Evolutionary conservation across 495 filamentous ascomycete species (phyloP).

Genomic region (Annulohypoxylon maeteangense): DNA sequence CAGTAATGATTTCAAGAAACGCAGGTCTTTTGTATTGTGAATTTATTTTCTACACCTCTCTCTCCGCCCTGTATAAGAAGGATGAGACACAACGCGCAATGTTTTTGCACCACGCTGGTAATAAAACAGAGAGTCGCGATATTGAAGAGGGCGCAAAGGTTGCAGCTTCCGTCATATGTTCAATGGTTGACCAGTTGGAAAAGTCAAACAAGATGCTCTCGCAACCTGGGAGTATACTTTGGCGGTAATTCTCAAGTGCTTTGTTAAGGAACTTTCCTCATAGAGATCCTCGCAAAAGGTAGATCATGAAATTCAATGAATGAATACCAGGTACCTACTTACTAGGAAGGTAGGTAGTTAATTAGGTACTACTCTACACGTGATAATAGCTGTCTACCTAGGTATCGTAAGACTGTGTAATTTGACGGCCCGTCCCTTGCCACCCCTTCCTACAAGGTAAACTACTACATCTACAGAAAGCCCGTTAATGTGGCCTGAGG

Average conservation of each 20-base stretch:
- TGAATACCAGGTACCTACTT: too few relatives aligned
- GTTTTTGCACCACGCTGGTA: slow-evolving; percentile 16
- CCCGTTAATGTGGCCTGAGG: too few relatives aligned
- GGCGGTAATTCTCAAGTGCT: neutral
- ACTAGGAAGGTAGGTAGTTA: too few relatives aligned
- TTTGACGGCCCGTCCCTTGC: too few relatives aligned
- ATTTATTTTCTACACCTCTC: slow-evolving; percentile 20
- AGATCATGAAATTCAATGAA: too few relatives aligned
- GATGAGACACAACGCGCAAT: neutral
- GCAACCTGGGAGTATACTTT: neutral
- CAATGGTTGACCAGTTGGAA: slow-evolving; percentile 23
- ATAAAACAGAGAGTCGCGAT: slow-evolving; percentile 3
- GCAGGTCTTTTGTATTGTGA: slow-evolving; percentile 20
- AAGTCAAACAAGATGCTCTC: neutral
- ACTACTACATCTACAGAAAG: too few relatives aligned
- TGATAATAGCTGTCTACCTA: too few relatives aligned
- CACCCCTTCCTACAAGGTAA: too few relatives aligned
- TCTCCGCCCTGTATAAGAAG: neutral
- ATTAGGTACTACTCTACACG: too few relatives aligned
- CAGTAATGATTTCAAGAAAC: slow-evolving; percentile 2
- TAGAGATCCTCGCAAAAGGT: too few relatives aligned
- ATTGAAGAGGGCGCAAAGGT: slow-evolving; percentile 18
- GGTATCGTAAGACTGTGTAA: too few relatives aligned
- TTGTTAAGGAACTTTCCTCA: too few relatives aligned
- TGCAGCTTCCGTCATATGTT: slow-evolving; percentile 13